Base-by-base conservation (phyloP, 345 rosid species). In the Lepidium aucheri region DNA sequence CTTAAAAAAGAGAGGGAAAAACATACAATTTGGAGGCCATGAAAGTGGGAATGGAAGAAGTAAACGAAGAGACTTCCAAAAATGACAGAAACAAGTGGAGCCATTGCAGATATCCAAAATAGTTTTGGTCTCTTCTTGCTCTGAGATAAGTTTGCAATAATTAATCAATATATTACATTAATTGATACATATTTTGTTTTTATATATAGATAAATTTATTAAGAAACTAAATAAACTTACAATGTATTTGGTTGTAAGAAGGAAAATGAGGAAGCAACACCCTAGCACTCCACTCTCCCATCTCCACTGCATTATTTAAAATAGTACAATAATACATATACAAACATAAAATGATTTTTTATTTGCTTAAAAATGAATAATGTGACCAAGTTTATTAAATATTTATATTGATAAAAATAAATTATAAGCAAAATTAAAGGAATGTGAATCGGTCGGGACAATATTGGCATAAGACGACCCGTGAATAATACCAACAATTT, bases 21-120 rank as follows among this genome's bases (percentile, higher is more conserved):
- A 50, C 83, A 71, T 56, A 91, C 96, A 84, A 85, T 89, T 82
- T 81, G 79, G 67, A 92, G 80, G 18, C 95, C 96, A 60, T 85
- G 96, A 32, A 51, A 84, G 52, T 89, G 95, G 35, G 92, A 88
- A 60, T 85, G 93, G 8, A 91, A 75, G 71, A 85, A 66, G 65
- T 83, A 92, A 42, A 87, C 92, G 12, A 92, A 86, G 26, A 89
- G 69, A 57, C 91, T 92, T 68, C 91, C 98, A 46, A 87, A 63
- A 22, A 92, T 51, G 30, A 92, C 93, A 0, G 95, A 82, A 7
- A 88, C 84, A 75, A 92, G 74, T 40, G 98, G 98, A 10, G 95
- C 86, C 90, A 89, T 83, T 72, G 98, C 98, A 55, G 95, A 80
- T 70, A 89, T 74, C 98, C 98, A 92, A 32, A 92, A 92, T 36